Evolutionary conservation across 2,329 filamentous ascomycete genomes (phyloP).

Genomic region (Aspergillus sojae): DNA sequence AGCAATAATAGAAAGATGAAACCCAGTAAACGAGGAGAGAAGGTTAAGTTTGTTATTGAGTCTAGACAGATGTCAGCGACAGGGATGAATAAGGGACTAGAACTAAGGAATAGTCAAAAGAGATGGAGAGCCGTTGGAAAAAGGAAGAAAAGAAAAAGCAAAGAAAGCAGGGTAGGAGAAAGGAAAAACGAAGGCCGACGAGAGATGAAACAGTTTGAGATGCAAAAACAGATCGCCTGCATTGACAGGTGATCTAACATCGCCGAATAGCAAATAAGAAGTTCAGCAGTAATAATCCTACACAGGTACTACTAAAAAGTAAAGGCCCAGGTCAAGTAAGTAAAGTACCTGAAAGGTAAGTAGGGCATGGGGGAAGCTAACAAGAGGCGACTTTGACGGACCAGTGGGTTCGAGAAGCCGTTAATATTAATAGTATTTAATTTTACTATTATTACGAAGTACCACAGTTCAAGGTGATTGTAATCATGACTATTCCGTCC

Average conservation of each 20-base stretch:
- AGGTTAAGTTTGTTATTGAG: conserved; percentile 3
- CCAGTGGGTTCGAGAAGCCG: conserved; percentile 23
- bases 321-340: neutral
- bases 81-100: conserved; percentile 4
- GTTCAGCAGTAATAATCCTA: conserved; percentile 19
- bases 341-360: conserved; percentile 1
- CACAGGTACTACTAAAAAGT: neutral
- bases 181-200: conserved; percentile 9
- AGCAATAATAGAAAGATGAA: neutral
- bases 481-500: conserved; percentile 6
- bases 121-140: neutral
- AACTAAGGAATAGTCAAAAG: conserved; percentile 4
- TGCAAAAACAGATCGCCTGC: conserved; percentile 30
- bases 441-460: conserved; percentile 14
- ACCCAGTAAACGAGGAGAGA: neutral
- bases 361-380: conserved; percentile 15
- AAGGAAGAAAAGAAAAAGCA: conserved; percentile 12
- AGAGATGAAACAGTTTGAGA: conserved; percentile 28
- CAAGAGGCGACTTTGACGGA: conserved; percentile 20
- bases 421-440: conserved; percentile 20
- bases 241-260: conserved; percentile 28
- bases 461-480: neutral
- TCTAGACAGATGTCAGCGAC: conserved; percentile 2
- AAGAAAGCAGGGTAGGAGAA: conserved; percentile 15
- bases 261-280: conserved; percentile 23